These are phyloP conservation scores for Biscogniauxia sp. DNA, from an alignment of 2,329 filamentous ascomycete species.

Conservation along the genomic window DNA sequence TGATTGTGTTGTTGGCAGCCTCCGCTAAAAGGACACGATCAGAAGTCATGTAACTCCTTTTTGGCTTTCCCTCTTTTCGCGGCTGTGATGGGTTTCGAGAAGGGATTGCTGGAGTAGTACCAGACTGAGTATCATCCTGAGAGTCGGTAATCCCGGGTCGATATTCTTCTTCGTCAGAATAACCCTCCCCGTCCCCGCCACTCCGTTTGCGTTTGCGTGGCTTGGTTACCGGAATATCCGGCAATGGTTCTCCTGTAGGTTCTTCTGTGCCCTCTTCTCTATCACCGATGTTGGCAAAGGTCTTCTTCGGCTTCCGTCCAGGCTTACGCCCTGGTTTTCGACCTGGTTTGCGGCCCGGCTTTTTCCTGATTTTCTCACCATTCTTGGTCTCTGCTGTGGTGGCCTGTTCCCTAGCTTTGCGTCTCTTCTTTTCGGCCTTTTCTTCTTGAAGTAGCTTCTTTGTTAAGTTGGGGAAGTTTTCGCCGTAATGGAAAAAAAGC, in stretches of 20 bases:
- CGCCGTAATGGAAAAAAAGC: constrained; percentile 78
- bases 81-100: constrained; percentile 3
- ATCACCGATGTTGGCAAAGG: constrained; percentile 28
- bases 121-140: constrained; percentile 25
- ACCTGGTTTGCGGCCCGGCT: constrained; percentile 30
- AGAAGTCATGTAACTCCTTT: constrained; percentile 8
- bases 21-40: neutral
- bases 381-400: constrained; percentile 16
- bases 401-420: constrained; percentile 29
- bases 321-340: constrained; percentile 28
- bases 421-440: constrained; percentile 33
- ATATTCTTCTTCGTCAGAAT: constrained; percentile 28
- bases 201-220: constrained; percentile 29
- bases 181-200: constrained; percentile 19
- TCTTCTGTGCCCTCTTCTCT: constrained; percentile 25
- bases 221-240: constrained; percentile 15
- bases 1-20: constrained; percentile 9
- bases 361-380: constrained; percentile 27
- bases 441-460: constrained; percentile 49
- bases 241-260: constrained; percentile 23
- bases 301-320: constrained; percentile 31
- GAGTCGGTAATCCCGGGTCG: constrained; percentile 22
- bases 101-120: constrained; percentile 7
- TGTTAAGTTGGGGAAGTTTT: constrained; percentile 62
- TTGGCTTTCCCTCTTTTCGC: constrained; percentile 6